Evolutionary conservation across 75 land plant species (phyloP).

Genomic region (Picea glauca): DNA sequence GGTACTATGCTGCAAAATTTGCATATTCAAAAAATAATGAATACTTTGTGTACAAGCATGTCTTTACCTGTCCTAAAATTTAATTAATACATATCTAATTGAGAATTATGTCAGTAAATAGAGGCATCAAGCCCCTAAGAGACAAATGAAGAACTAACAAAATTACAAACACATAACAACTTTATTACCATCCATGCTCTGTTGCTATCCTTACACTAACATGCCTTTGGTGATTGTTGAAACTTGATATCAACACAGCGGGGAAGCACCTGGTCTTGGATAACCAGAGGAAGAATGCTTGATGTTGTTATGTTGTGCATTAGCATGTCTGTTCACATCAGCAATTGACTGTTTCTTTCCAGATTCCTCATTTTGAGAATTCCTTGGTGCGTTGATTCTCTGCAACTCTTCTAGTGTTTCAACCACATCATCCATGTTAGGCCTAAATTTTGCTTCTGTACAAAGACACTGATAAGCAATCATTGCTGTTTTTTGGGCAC

Average conservation of each 20-base stretch:
- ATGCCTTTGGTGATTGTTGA: neutral
- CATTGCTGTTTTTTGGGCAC: slow-evolving; percentile 30
- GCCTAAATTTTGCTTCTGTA: slow-evolving; percentile 43
- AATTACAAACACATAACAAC: slow-evolving; percentile 5
- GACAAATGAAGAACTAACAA: slow-evolving; percentile 3
- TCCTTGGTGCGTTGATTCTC: slow-evolving; percentile 22
- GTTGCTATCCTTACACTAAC: neutral
- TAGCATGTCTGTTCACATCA: neutral
- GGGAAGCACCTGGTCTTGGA: slow-evolving; percentile 5
- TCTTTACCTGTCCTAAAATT: neutral
- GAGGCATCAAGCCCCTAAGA: neutral
- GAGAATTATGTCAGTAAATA: neutral
- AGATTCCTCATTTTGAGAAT: slow-evolving; percentile 11
- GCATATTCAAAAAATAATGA: neutral
- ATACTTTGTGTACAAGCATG: neutral
- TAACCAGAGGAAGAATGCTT: slow-evolving; percentile 2
- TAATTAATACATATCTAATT: neutral
- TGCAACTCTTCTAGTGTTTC: slow-evolving; percentile 47
- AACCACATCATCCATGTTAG: slow-evolving; percentile 54
- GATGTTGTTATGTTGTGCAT: slow-evolving; percentile 3
- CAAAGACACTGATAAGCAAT: slow-evolving; percentile 48
- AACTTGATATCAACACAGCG: neutral
- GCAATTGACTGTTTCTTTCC: slow-evolving; percentile 2
- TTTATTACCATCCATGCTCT: slow-evolving; percentile 3
- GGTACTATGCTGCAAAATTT: neutral